phyloP scores from a whole-genome alignment of 805 yeast species.

The Diddensiella caesifluorescens region DNA sequence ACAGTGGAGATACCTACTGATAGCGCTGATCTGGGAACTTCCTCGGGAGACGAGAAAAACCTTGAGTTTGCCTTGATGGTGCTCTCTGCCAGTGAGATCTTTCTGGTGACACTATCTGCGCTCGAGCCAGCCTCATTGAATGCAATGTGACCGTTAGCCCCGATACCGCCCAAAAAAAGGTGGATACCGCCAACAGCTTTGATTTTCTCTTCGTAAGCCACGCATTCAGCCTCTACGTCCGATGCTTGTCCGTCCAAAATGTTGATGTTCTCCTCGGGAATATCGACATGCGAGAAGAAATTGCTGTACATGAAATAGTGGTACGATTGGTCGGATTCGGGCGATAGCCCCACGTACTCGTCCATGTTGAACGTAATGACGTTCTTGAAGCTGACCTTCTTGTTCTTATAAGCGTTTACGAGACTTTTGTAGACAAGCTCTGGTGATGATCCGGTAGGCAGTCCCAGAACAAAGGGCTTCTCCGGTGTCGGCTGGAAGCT shows the following conservation, averaged over 20 bases:
- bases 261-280: constrained; percentile 46
- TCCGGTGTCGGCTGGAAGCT: constrained; percentile 40
- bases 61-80: constrained; percentile 52
- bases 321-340: constrained; percentile 47
- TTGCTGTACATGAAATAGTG: constrained; percentile 54
- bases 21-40: constrained; percentile 49
- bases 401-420: constrained; percentile 40
- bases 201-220: constrained; percentile 44
- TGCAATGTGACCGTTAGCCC: constrained; percentile 58
- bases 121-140: constrained; percentile 54
- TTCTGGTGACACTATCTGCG: constrained; percentile 42
- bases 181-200: constrained; percentile 45
- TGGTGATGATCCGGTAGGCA: constrained; percentile 60
- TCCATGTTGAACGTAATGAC: constrained; percentile 62
- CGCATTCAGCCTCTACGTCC: constrained; percentile 44
- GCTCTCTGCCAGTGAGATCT: constrained; percentile 42
- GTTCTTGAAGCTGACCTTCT: constrained; percentile 42
- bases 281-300: constrained; percentile 51
- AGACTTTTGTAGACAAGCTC: constrained; percentile 47
- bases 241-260: constrained; percentile 49
- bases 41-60: constrained; percentile 42
- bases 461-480: constrained; percentile 47
- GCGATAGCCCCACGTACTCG: constrained; percentile 48
- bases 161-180: constrained; percentile 54
- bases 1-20: constrained; percentile 56